Percentiles rank a stretch among this genome's conserved stretches.
These are phyloP conservation scores for Paramecium biaurelia DNA, from an alignment of 73 alveolate genomes.

Conservation along the genomic window DNA sequence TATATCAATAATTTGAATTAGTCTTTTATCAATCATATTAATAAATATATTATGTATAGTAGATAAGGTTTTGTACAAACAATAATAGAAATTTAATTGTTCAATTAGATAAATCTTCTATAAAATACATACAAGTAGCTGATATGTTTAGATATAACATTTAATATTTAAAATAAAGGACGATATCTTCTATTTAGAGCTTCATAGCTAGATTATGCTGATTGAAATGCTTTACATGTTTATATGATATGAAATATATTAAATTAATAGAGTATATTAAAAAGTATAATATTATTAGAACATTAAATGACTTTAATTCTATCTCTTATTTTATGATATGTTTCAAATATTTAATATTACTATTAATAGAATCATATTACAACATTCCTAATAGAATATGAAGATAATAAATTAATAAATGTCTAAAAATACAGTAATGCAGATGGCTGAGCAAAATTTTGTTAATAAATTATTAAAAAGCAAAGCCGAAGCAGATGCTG, in stretches of 20 bases:
- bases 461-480: too few relatives aligned
- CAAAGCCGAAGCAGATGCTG: too few relatives aligned
- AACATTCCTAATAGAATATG: not conserved
- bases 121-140: not conserved
- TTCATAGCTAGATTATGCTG: not conserved
- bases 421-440: not conserved
- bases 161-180: slow-evolving; percentile 9
- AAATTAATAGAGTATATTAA: not conserved
- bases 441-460: too few relatives aligned
- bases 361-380: not conserved
- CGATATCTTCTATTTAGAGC: not conserved
- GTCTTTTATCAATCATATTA: not conserved
- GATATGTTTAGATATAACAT: slow-evolving; percentile 17
- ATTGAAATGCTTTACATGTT: not conserved
- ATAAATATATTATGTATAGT: not conserved
- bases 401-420: not conserved
- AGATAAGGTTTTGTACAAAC: too few relatives aligned
- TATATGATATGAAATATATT: not conserved
- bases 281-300: not conserved
- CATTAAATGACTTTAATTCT: not conserved
- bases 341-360: not conserved
- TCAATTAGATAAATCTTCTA: too few relatives aligned
- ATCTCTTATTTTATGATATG: slow-evolving; percentile 1
- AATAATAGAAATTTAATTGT: too few relatives aligned
- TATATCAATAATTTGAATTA: not conserved